Base-by-base conservation (phyloP, 2,329 filamentous ascomycete genomes). In the Septoria linicola region DNA sequence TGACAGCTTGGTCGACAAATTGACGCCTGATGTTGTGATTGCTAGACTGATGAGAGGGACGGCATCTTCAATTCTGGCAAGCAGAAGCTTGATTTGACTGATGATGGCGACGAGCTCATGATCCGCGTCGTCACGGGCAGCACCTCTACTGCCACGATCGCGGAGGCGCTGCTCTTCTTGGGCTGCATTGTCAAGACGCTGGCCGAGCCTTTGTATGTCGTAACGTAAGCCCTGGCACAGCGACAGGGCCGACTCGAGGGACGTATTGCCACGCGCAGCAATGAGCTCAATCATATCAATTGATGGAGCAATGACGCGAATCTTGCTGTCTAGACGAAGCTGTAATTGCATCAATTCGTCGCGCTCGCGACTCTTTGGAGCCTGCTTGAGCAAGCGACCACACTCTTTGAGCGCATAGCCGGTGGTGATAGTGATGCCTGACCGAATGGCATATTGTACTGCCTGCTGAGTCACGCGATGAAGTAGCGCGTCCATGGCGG, bases 271-370 rank as follows among this genome's bases (percentile, higher is more conserved):
- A 55, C 85, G 80, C 27, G 85, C 85, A 54, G 85, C 83, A 23
- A 93, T 93, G 62, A 96, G 80, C 68, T 96, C 89, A 62, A 96
- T 89, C 76, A 96, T 84, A 67, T 96, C 89, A 64, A 95, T 92
- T 8, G 89, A 88, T 1, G 91, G 91, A 8, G 89, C 90, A 39
- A 96, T 84, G 59, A 96, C 89, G 83, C 89, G 86, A 63, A 97
- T 96, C 69, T 96, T 97, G 69, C 80, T 84, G 62, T 95, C 82
- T 3, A 97, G 77, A 1, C 85, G 80, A 46, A 82, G 77, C 65
- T 95, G 89, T 10, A 96, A 74, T 2, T 73, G 70, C 50, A 82
- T 77, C 4, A 97, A 77, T 67, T 96, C 88, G 53, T 86, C 80
- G 42, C 87, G 78, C 21, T 83, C 79, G 43, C 60, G 56, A 63